A percentile compares a stretch with the other conserved stretches of the same genome.
Conservation (phyloP, 2,329 filamentous ascomycete genomes). For the Alternaria ventricosa region DNA sequence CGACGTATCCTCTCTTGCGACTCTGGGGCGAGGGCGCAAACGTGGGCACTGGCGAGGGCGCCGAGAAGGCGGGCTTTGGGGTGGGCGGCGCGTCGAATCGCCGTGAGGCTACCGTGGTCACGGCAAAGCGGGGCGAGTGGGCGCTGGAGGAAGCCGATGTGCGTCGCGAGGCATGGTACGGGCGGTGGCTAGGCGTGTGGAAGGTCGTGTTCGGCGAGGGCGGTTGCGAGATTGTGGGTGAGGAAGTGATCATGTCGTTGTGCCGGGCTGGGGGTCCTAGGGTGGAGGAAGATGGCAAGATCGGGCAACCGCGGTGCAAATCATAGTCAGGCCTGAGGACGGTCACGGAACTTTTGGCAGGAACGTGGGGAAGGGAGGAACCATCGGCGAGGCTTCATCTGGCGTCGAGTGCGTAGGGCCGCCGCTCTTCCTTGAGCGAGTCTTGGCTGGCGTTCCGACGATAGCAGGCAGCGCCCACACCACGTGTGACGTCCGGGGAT, state of each 20-base stretch:
- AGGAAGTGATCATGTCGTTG: slow-evolving; percentile 45
- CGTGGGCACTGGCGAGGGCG: slow-evolving; percentile 32
- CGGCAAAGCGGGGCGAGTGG: slow-evolving; percentile 44
- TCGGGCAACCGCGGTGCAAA: slow-evolving; percentile 7
- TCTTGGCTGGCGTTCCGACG: slow-evolving; percentile 15
- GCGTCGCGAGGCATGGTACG: slow-evolving; percentile 44
- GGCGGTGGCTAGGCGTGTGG: slow-evolving; percentile 37
- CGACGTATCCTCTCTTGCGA: slow-evolving; percentile 50
- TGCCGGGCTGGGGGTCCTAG: slow-evolving; percentile 9
- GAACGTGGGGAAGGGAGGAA: slow-evolving; percentile 17
- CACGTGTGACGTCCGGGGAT: slow-evolving; percentile 16
- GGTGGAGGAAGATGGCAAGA: slow-evolving; percentile 7
- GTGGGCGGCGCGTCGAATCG: slow-evolving; percentile 38
- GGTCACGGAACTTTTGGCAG: neutral
- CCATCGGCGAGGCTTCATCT: slow-evolving; percentile 18
- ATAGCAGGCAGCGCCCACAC: slow-evolving; percentile 2
- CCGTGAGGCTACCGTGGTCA: slow-evolving; percentile 35
- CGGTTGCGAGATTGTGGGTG: slow-evolving; percentile 47
- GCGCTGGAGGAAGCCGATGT: slow-evolving; percentile 38
- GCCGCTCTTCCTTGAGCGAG: slow-evolving; percentile 16
- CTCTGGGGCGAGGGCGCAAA: slow-evolving; percentile 35
- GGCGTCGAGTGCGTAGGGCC: slow-evolving; percentile 11
- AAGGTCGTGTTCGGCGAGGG: slow-evolving; percentile 45
- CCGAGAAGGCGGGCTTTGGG: slow-evolving; percentile 24
- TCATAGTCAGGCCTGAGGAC: slow-evolving; percentile 23